A percentile compares a stretch with the other conserved stretches of the same genome.
phyloP scores from a whole-genome alignment of 176 grass and related monocot genomes.

The Phoenix dactylifera region DNA sequence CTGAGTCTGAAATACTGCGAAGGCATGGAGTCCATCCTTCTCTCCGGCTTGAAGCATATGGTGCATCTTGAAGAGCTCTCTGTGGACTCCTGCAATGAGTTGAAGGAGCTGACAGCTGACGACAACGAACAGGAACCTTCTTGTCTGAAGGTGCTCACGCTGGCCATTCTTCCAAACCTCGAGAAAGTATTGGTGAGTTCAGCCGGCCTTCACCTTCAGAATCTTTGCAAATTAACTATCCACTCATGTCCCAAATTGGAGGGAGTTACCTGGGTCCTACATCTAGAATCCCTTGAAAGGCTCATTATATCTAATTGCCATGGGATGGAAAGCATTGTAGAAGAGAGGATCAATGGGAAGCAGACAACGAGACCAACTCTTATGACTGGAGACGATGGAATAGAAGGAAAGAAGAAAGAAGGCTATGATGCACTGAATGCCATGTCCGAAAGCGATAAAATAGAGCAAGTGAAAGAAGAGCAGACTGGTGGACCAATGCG shows the following conservation, averaged over 20 bases:
- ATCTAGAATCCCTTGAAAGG: conserved; percentile 56
- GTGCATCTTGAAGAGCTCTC: conserved; percentile 51
- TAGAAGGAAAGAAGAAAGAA: too few relatives aligned
- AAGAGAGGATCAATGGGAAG: conserved; percentile 6
- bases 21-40: conserved; percentile 42
- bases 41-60: conserved; percentile 61
- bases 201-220: conserved; percentile 35
- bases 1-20: conserved; percentile 56
- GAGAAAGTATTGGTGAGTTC: conserved; percentile 31
- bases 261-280: conserved; percentile 48
- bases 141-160: conserved; percentile 45
- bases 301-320: conserved; percentile 51
- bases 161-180: conserved; percentile 45
- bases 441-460: too few relatives aligned
- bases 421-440: too few relatives aligned
- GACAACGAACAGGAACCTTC: conserved; percentile 9
- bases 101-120: conserved; percentile 36
- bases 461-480: neutral
- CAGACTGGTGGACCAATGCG: neutral
- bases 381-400: neutral
- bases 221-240: conserved; percentile 51
- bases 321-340: conserved; percentile 41
- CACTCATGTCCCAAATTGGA: conserved; percentile 36
- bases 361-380: neutral
- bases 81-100: conserved; percentile 49